Conservation (phyloP, 1,139 yeast genomes). For the Blastobotrys raffinosifermentans region DNA sequence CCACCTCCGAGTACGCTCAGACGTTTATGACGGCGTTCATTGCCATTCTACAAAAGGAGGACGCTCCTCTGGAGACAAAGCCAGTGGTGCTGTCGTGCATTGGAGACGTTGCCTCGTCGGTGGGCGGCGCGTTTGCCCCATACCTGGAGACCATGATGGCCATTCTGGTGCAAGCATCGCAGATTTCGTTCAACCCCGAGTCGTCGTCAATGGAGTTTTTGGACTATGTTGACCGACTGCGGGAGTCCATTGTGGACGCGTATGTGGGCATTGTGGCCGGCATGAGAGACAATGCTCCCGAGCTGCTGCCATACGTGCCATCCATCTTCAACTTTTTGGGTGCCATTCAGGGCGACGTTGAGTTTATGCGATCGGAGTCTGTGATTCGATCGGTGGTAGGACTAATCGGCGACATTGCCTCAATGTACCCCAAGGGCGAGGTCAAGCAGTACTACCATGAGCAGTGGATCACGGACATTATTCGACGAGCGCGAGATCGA, state of each 20-base stretch:
- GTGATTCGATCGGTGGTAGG: constrained; percentile 80
- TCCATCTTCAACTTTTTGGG: constrained; percentile 67
- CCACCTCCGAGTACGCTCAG: constrained; percentile 66
- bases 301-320: constrained; percentile 57
- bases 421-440: constrained; percentile 75
- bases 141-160: constrained; percentile 77
- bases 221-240: constrained; percentile 66
- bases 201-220: constrained; percentile 61
- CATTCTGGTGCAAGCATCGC: constrained; percentile 55
- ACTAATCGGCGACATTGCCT: constrained; percentile 83
- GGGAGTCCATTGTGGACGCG: constrained; percentile 87
- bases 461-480: constrained; percentile 73
- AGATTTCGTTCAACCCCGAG: constrained; percentile 39
- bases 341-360: constrained; percentile 53
- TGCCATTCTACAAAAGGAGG: constrained; percentile 55
- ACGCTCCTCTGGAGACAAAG: constrained; percentile 70
- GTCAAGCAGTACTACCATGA: constrained; percentile 59
- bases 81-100: constrained; percentile 91
- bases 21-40: constrained; percentile 82
- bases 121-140: constrained; percentile 68
- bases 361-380: constrained; percentile 54
- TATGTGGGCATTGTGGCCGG: constrained; percentile 95
- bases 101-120: constrained; percentile 90
- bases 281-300: constrained; percentile 60
- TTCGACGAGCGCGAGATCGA: constrained; percentile 66